Evolutionary conservation across 495 filamentous ascomycete genomes (phyloP), one percentile per base, ranked within the genome.

Genomic region (Umbilicaria muhlenbergii): DNA sequence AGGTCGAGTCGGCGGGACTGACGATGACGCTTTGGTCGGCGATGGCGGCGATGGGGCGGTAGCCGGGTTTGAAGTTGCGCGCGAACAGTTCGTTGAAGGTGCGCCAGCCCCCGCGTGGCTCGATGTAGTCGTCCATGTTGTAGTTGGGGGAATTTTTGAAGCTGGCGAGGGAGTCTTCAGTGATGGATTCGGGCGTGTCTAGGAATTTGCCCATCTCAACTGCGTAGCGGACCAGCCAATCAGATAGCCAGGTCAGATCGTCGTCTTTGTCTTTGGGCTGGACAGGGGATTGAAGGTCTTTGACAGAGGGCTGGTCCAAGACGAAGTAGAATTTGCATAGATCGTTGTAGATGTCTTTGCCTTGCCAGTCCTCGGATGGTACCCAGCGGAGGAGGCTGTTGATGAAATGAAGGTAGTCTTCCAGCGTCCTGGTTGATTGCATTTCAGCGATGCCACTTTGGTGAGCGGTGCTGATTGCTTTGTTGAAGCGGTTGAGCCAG

Each of bases 31-130:
- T 21, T 15, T 43, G n/a, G 34, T 57, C 48, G 13, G 5, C 2
- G 10, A 52, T 42, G 35, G 49, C 31, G 15, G 44, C 53, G 11
- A 52, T 50, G 36, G 41, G 41, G 37, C 55, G 52, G 16, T 43
- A 12, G 24, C 55, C 53, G 11, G 43, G 42, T 35, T 52, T 56
- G 18, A 51, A 35, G 32, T 48, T 33, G 37, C 56, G 51, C 17
- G 57, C 48, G 41, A 58, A 59, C 41, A 54, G 54, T 11, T 58
- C 56, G 33, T 57, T 64, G 53, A 64, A 64, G 8, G 50, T 58
- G 21, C 37, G 33, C 33, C 32, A 44, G n/a, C 42, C 42, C 15
- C 52, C 49, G 16, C 10, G 37, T 36, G 59, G 60, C 21, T 35
- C 44, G 16, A 48, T 24, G 39, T 53, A 56, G 16, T 55, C 36